These are phyloP conservation scores for Boletus austroedulis DNA, from an alignment of 1,284 basidiomycete species.

Conservation along the genomic window DNA sequence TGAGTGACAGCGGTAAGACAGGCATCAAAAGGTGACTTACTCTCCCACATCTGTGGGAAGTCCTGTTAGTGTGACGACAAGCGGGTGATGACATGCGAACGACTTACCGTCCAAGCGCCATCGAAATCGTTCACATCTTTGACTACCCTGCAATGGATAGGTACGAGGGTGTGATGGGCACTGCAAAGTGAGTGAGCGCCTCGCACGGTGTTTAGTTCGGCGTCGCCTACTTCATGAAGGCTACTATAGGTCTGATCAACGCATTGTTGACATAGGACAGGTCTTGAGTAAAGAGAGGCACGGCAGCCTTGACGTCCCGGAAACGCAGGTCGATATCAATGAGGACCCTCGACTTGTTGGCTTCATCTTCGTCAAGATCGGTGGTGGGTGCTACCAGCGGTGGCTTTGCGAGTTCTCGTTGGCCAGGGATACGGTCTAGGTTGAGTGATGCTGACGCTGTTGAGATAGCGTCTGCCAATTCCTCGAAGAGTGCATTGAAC, in stretches of 20 bases:
- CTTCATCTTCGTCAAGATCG: constrained; percentile 36
- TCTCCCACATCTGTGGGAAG: constrained; percentile 74
- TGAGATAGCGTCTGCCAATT: constrained; percentile 85
- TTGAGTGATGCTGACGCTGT: constrained; percentile 50
- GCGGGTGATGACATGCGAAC: background rate
- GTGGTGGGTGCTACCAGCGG: constrained; percentile 74
- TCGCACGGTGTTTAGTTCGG: background rate
- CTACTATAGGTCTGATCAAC: constrained; percentile 95
- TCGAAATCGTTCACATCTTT: constrained; percentile 82
- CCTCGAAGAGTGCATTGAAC: constrained; percentile 87
- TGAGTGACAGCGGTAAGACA: constrained; percentile 15
- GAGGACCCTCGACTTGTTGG: constrained; percentile 55
- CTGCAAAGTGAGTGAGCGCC: constrained; percentile 41
- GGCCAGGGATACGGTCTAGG: constrained; percentile 80
- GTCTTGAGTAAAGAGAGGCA: constrained; percentile 86
- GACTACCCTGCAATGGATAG: constrained; percentile 84
- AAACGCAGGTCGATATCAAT: constrained; percentile 96
- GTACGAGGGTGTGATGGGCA: constrained; percentile 87
- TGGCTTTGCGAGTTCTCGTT: constrained; percentile 83
- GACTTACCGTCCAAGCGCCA: constrained; percentile 83
- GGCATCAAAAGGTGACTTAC: constrained; percentile 42
- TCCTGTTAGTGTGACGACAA: constrained; percentile 10
- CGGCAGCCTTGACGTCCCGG: constrained; percentile 92
- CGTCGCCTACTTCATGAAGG: constrained; percentile 92
- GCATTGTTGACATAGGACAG: constrained; percentile 93